Evolutionary conservation across 257 asterid genomes (phyloP), one percentile per base, ranked within the genome.

Genomic region (Solanum virginianum): DNA sequence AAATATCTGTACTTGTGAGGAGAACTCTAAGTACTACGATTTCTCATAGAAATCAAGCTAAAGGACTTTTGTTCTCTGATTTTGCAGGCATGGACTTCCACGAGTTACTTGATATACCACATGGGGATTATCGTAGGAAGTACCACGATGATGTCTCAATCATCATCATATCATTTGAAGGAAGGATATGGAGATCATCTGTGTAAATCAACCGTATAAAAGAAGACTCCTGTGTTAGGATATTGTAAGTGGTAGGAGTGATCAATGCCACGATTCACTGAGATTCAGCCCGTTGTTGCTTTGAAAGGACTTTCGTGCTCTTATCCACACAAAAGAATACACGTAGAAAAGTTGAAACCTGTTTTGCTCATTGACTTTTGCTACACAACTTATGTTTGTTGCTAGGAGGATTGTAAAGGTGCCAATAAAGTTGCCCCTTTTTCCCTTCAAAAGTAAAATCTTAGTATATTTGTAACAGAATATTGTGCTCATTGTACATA

Each of bases 121-220:
- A 96, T 90, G 98, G 99, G 11, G 96, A 95, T 59, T 90, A 95
- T 59, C 91, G 98, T 14, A 77, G 97, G 86, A 93, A 89, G 90
- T 95, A 96, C 92, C 98, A 94, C 1, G 99, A 94, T 32, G 98
- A 95, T 84, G 98, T 94, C 75, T 95, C 99, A 26, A 88, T 94
- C 55, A 96, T 96, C 80, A 91, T 96, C 65, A 96, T 96, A 63
- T 95, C 99, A 1, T 93, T 96, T 71, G 98, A 96, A 88, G 98
- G 99, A 86, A 92, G 93, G 93, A 92, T 96, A 86, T 94, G 99
- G 99, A 92, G 96, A 10, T 96, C 98, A 3, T 93, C 96, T 10
- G 92, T 91, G 88, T 94, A 90, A 89, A 83, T 51, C 80, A 82
- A 62, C 87, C 32, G 80, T 77, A 79, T 77, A 81, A 59, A 80